These are phyloP conservation scores for Stenocarpella maydis DNA, from an alignment of 2,329 filamentous ascomycete genomes.

Conservation along the genomic window DNA sequence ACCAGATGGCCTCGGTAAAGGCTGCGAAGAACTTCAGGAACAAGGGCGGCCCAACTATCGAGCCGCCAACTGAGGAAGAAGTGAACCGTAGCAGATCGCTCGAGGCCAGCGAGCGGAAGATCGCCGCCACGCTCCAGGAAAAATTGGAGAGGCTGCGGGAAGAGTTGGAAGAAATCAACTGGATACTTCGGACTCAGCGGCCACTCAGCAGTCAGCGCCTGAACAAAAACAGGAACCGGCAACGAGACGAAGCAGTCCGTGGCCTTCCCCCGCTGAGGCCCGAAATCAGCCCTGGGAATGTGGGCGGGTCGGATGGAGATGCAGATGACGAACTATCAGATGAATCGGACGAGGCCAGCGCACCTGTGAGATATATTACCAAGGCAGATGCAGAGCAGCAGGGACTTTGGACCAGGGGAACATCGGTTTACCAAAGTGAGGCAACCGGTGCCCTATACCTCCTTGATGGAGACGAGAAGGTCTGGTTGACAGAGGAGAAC, in stretches of 20 bases:
- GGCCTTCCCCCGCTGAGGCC: not conserved
- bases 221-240: not conserved
- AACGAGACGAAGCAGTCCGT: not conserved
- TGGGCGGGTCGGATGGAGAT: not conserved
- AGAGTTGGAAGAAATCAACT: not conserved
- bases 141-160: not conserved
- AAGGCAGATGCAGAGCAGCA: not conserved
- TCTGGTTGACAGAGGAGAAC: slow-evolving; percentile 11
- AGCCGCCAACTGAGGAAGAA: no score
- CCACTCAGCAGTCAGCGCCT: not conserved
- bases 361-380: not conserved
- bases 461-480: not conserved
- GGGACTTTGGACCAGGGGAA: not conserved
- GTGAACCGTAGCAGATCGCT: not conserved
- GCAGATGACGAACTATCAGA: not conserved
- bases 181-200: no score
- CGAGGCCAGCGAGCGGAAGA: not conserved
- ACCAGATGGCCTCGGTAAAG: not conserved
- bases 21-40: not conserved
- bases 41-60: no score
- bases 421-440: not conserved
- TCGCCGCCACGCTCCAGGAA: not conserved
- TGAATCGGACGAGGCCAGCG: not conserved
- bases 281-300: not conserved
- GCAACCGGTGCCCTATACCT: not conserved